Evolutionary conservation across 495 filamentous ascomycete genomes (phyloP), one percentile per base, ranked within the genome.

Genomic region (Daldinia concentrica): DNA sequence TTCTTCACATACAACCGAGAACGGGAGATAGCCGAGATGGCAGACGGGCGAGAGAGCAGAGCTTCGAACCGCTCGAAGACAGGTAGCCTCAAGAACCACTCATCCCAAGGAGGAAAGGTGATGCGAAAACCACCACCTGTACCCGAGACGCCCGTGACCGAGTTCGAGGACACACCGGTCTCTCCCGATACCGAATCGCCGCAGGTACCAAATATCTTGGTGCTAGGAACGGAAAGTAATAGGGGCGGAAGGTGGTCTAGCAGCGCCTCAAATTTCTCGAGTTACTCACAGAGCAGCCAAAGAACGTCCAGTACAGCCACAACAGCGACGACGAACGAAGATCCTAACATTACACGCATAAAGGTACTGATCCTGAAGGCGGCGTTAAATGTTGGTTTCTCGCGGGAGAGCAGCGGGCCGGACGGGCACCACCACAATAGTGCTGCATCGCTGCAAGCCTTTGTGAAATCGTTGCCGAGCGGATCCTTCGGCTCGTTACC

Each of bases 141-240:
- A 9, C 93, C 93, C 9, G 94, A 97, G 80, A 97, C 94, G 0
- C 94, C 94, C 0, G 94, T 93, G 1, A 97, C 94, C 9, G 92
- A 97, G 69, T 97, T 97, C 76, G 94, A 97, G 77, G 94, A 97
- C 75, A 91, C 89, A 0, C 91, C 90, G 4, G 84, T 92, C 14
- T 94, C 92, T 7, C 92, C 93, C 0, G 90, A 94, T 61, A 77
- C 74, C 29, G 88, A 92, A 58, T 90, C 87, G 14, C 88, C 87
- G 1, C 85, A 85, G 58, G 84, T 92, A 32, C 94, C 93, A 7
- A 95, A 96, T 73, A 95, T 97, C 45, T 79, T 97, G 32, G 90
- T 97, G 1, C 86, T 97, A 3, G 93, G 93, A 1, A 90, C 93
- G 29, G 84, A 84, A 6, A 78, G 68, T 69, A 65, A 79, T 58